phyloP scores from a whole-genome alignment of 73 alveolate genomes.

The Paramecium octaurelia region DNA sequence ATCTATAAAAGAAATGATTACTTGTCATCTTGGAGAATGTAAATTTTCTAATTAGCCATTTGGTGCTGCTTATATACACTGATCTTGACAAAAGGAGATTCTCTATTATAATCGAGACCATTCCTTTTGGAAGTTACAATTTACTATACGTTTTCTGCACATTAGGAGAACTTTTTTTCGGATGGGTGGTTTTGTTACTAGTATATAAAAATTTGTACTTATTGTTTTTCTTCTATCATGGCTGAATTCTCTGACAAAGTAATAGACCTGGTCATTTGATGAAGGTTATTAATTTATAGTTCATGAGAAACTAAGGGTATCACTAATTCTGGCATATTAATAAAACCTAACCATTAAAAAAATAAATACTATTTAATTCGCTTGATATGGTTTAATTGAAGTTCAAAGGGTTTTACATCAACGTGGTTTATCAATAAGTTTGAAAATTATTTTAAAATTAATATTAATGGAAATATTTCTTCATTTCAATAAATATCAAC shows the following conservation, averaged over 20 bases:
- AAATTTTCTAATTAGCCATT: neutral
- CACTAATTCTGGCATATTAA: neutral
- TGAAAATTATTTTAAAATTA: neutral
- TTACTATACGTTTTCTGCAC: neutral
- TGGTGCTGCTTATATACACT: constrained; percentile 15
- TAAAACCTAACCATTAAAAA: neutral
- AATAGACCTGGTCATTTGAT: neutral
- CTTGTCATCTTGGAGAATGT: neutral
- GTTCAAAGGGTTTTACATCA: neutral
- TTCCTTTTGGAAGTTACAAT: neutral
- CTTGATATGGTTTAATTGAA: neutral
- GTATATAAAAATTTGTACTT: neutral
- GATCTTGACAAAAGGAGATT: neutral
- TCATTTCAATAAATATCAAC: neutral
- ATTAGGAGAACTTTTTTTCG: neutral
- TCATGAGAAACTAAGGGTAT: neutral
- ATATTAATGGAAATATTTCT: neutral
- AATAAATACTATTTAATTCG: neutral
- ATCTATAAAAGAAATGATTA: neutral
- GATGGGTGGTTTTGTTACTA: neutral
- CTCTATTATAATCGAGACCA: neutral
- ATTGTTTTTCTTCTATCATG: neutral
- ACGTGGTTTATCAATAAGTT: neutral
- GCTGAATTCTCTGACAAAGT: neutral
- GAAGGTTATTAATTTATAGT: neutral